phyloP scores from a whole-genome alignment of 192 early-diverging fungal species.

The Chytriomyces sp. region DNA sequence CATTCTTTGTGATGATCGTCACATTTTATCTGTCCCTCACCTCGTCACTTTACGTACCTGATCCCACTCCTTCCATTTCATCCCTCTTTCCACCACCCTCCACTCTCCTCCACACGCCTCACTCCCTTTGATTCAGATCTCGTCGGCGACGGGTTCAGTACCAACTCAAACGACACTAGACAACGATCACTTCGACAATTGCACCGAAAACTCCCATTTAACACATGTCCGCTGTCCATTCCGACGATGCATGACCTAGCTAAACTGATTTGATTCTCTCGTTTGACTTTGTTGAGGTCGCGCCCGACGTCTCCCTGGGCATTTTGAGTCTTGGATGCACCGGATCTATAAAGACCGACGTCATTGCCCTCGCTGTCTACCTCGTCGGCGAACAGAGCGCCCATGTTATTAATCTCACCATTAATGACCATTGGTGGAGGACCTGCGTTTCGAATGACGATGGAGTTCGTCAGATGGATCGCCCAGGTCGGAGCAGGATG shows the following conservation, averaged over 20 bases:
- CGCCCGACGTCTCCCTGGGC: conserved; percentile 77
- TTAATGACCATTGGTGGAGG: conserved; percentile 76
- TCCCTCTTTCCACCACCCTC: too few species aligned
- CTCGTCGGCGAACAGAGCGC: conserved; percentile 67
- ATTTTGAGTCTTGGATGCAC: conserved; percentile 70
- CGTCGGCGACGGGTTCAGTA: conserved; percentile 46
- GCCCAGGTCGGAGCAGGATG: too few species aligned
- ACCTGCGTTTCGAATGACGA: conserved; percentile 50
- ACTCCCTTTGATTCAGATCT: conserved; percentile 42
- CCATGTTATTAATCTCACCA: conserved; percentile 84
- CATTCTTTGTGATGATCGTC: too few species aligned
- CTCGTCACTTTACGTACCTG: too few species aligned
- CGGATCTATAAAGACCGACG: conserved; percentile 58
- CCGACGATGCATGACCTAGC: too few species aligned
- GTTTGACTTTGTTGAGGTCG: conserved; percentile 63
- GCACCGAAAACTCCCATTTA: conserved; percentile 47
- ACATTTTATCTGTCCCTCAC: too few species aligned
- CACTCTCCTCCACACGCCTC: too few species aligned
- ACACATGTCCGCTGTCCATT: conserved; percentile 49
- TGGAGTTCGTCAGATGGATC: too few species aligned
- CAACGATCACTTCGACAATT: conserved; percentile 51
- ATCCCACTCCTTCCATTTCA: too few species aligned
- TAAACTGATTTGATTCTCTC: conserved; percentile 4
- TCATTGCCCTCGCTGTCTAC: conserved; percentile 77
- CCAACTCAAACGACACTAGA: conserved; percentile 23